These are phyloP conservation scores for Colletotrichum phormii DNA, from an alignment of 2,329 filamentous ascomycete species.

Conservation along the genomic window DNA sequence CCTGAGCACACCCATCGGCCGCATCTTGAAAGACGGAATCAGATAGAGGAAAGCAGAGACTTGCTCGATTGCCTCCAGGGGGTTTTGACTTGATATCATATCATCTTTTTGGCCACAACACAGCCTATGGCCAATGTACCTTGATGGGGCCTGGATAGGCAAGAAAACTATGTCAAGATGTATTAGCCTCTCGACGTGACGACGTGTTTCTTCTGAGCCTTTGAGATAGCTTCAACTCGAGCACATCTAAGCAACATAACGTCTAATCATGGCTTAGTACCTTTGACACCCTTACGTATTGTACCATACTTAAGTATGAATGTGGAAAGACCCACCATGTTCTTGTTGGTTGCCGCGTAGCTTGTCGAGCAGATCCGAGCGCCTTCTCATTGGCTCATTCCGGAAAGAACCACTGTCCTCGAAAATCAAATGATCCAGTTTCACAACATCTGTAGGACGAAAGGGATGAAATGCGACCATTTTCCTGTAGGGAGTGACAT, in stretches of 20 bases:
- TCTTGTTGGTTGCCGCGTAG: not conserved
- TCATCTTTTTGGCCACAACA: not conserved
- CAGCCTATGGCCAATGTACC: not conserved
- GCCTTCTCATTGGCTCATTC: not conserved
- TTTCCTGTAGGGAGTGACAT: too few relatives aligned
- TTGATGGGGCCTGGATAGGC: not conserved
- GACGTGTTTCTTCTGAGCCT: not conserved
- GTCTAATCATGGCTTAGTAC: too few relatives aligned
- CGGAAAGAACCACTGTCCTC: not conserved
- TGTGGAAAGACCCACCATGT: not conserved
- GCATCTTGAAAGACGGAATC: not conserved
- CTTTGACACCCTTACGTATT: too few relatives aligned
- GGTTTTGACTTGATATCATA: not conserved
- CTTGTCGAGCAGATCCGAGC: not conserved
- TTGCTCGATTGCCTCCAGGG: not conserved
- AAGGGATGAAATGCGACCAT: too few relatives aligned
- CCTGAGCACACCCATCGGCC: not conserved
- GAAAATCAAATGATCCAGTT: too few relatives aligned
- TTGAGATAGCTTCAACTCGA: not conserved
- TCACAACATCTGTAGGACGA: too few relatives aligned
- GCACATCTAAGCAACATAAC: not conserved
- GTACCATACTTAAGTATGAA: too few relatives aligned
- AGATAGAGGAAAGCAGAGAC: not conserved
- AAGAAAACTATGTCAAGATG: not conserved
- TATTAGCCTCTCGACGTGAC: not conserved